phyloP scores from a whole-genome alignment of 176 grass and related monocot genomes.

The Zizania latifolia region DNA sequence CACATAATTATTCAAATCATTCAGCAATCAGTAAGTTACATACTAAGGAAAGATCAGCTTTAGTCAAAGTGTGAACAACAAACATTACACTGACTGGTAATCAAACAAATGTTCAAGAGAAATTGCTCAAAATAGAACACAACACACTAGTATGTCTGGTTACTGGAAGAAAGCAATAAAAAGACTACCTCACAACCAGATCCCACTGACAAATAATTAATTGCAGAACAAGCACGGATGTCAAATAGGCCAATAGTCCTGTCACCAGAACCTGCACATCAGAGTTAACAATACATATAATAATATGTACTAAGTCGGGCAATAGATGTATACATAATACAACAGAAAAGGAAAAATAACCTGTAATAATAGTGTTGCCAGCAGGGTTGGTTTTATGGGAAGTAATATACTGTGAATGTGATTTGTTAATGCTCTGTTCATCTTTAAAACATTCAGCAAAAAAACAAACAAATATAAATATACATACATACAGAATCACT shows the following conservation, averaged over 20 bases:
- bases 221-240: conserved; percentile 72
- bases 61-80: conserved; percentile 1
- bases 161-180: conserved; percentile 4
- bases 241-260: conserved; percentile 95
- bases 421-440: conserved; percentile 36
- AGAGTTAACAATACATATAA: conserved; percentile 13
- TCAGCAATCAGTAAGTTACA: background rate
- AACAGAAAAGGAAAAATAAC: conserved; percentile 29
- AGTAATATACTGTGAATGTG: conserved; percentile 69
- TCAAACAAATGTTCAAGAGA: conserved; percentile 4
- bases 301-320: background rate
- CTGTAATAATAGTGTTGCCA: conserved; percentile 83
- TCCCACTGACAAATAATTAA: conserved; percentile 90
- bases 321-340: conserved; percentile 1
- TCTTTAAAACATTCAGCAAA: conserved; percentile 18
- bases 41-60: background rate
- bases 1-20: background rate
- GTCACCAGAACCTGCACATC: conserved; percentile 81
- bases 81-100: background rate
- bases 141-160: background rate
- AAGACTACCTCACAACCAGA: conserved; percentile 66
- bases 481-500: conserved; percentile 89
- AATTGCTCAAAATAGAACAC: background rate
- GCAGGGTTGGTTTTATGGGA: conserved; percentile 80
- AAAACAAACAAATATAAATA: background rate